phyloP scores from a whole-genome alignment of 2,329 filamentous ascomycete genomes.

The Phaeosphaeria sp. region DNA sequence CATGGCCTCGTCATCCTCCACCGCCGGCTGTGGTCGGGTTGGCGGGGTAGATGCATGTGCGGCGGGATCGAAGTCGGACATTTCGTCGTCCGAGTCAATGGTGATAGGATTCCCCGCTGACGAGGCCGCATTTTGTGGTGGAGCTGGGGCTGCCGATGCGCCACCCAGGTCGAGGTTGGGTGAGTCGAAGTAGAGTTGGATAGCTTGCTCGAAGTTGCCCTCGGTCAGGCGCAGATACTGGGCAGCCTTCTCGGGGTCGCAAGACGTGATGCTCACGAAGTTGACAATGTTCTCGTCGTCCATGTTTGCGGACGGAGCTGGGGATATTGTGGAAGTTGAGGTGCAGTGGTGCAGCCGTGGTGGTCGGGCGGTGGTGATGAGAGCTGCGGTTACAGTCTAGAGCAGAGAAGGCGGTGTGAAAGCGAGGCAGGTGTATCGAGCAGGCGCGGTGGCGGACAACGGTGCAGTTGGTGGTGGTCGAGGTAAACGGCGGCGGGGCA shows the following conservation, averaged over 20 bases:
- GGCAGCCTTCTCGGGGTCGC: conserved; percentile 74
- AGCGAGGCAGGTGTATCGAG: conserved; percentile 1
- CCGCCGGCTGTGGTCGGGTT: conserved; percentile 37
- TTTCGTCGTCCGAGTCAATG: conserved; percentile 79
- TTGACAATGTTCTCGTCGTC: conserved; percentile 68
- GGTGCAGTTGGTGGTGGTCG: neutral
- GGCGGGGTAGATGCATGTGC: conserved; percentile 37
- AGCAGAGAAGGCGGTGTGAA: neutral
- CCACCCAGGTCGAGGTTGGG: conserved; percentile 69
- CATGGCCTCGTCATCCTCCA: conserved; percentile 93
- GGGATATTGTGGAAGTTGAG: neutral
- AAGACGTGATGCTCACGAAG: conserved; percentile 83
- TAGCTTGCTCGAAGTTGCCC: conserved; percentile 81
- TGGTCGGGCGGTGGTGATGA: neutral
- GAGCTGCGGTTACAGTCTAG: neutral
- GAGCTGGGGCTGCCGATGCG: conserved; percentile 43
- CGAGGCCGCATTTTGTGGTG: conserved; percentile 33
- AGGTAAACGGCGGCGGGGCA: conserved; percentile 31
- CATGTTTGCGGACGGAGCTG: conserved; percentile 29
- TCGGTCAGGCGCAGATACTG: conserved; percentile 87
- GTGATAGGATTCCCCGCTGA: conserved; percentile 67
- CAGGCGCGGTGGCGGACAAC: conserved; percentile 9
- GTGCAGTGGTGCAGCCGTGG: conserved; percentile 4
- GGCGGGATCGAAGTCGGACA: conserved; percentile 55
- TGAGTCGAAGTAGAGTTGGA: conserved; percentile 89